These are phyloP conservation scores for Alternaria infectoria DNA, from an alignment of 2,329 filamentous ascomycete genomes.

Conservation along the genomic window DNA sequence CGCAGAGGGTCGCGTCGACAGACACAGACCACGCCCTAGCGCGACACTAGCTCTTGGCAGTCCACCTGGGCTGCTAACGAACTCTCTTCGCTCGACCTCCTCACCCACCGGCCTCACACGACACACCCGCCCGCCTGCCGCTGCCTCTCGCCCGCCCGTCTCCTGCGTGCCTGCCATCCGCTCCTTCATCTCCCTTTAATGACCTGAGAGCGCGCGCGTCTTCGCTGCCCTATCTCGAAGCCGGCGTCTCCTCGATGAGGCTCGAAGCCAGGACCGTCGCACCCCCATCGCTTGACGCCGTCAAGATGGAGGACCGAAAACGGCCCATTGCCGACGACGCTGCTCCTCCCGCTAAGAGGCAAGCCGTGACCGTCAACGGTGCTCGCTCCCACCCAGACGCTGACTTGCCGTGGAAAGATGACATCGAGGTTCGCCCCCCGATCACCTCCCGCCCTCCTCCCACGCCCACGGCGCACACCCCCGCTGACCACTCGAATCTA, in stretches of 20 bases:
- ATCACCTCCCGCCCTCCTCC: slow-evolving; percentile 23
- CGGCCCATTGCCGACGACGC: slow-evolving; percentile 87
- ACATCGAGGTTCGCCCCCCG: slow-evolving; percentile 71
- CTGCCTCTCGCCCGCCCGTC: slow-evolving; percentile 18
- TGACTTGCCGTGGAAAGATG: slow-evolving; percentile 73
- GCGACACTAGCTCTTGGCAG: slow-evolving; percentile 11
- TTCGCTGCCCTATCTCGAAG: slow-evolving; percentile 25
- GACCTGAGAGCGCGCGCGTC: slow-evolving; percentile 28
- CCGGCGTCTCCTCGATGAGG: slow-evolving; percentile 75
- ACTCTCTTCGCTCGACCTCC: slow-evolving; percentile 28
- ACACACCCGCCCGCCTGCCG: slow-evolving; percentile 22
- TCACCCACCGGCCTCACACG: slow-evolving; percentile 34
- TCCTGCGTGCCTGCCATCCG: slow-evolving; percentile 33
- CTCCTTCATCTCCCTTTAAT: slow-evolving; percentile 20
- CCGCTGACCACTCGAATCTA: slow-evolving; percentile 40
- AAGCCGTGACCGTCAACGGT: slow-evolving; percentile 78
- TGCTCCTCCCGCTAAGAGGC: slow-evolving; percentile 88
- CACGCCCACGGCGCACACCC: slow-evolving; percentile 30
- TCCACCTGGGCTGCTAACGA: slow-evolving; percentile 14
- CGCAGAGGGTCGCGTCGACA: slow-evolving; percentile 6
- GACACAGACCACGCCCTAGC: slow-evolving; percentile 13
- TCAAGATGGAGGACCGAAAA: slow-evolving; percentile 99
- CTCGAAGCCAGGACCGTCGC: slow-evolving; percentile 75
- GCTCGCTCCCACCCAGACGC: slow-evolving; percentile 68
- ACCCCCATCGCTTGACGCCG: slow-evolving; percentile 77